Evolutionary conservation across 305 asterid genomes (phyloP).

Genomic region (Fraxinus albicans): DNA sequence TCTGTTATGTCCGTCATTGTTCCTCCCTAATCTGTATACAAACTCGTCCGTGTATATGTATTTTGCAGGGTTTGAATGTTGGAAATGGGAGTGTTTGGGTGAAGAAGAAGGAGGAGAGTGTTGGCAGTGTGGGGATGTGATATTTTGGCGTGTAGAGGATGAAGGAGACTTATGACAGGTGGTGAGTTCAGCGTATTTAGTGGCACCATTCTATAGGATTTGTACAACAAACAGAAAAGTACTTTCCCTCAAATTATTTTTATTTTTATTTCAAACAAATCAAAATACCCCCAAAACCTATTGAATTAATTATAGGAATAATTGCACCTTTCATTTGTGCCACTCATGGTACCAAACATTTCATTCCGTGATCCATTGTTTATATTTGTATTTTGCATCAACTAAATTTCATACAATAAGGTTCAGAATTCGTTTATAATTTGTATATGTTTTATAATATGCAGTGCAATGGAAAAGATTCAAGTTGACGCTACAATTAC

Average conservation of each 20-base stretch:
- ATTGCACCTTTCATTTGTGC: too few relatives aligned
- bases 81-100: background rate
- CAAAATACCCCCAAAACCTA: background rate
- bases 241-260: background rate
- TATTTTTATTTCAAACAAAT: background rate
- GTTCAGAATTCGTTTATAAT: too few relatives aligned
- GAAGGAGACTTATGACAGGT: background rate
- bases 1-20: slow-evolving; percentile 85
- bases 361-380: too few relatives aligned
- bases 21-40: background rate
- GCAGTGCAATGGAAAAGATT: too few relatives aligned
- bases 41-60: background rate
- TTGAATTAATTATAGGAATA: too few relatives aligned
- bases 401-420: too few relatives aligned
- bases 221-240: background rate
- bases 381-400: too few relatives aligned
- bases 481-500: too few relatives aligned
- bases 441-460: too few relatives aligned
- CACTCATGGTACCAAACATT: too few relatives aligned
- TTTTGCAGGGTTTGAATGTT: background rate
- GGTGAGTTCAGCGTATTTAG: background rate
- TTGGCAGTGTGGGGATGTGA: background rate
- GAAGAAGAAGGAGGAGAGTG: background rate
- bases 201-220: background rate
- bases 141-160: background rate